A percentile compares a stretch with the other conserved stretches of the same genome.
These are phyloP conservation scores for Trichophyton benhamiae DNA, from an alignment of 2,329 filamentous ascomycete species.

Conservation along the genomic window DNA sequence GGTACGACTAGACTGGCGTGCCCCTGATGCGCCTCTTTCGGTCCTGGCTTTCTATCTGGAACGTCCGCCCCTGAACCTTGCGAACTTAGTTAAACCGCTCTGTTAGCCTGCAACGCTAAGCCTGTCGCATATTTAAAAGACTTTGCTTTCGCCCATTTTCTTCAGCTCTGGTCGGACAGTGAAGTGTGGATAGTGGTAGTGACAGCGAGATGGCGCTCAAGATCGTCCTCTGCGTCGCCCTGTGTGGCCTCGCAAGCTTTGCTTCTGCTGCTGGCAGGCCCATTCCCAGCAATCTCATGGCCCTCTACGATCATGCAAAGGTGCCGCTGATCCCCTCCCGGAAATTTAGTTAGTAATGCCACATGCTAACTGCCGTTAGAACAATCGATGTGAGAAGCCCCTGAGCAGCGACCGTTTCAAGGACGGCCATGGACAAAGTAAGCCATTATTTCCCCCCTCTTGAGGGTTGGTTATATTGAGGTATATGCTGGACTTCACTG, in stretches of 20 bases:
- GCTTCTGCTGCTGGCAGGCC: slow-evolving; percentile 3
- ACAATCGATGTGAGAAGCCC: not conserved
- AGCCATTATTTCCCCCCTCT: not conserved
- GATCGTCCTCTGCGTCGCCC: not conserved
- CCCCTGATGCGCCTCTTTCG: too few relatives aligned
- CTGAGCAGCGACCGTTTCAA: not conserved
- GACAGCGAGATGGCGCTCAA: not conserved
- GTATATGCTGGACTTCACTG: not conserved
- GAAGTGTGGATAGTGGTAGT: not conserved
- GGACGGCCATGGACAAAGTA: not conserved
- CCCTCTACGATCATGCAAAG: slow-evolving; percentile 12
- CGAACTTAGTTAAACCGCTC: too few relatives aligned
- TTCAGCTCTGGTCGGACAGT: too few relatives aligned
- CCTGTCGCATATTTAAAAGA: too few relatives aligned
- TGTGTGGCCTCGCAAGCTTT: not conserved
- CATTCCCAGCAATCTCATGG: slow-evolving; percentile 11
- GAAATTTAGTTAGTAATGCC: not conserved
- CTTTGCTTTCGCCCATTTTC: too few relatives aligned
- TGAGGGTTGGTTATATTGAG: too few relatives aligned
- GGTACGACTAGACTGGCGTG: too few relatives aligned
- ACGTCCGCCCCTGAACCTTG: too few relatives aligned
- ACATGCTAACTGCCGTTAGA: not conserved
- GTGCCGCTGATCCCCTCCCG: not conserved
- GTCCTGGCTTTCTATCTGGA: too few relatives aligned
- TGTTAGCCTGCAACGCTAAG: too few relatives aligned